phyloP scores from a whole-genome alignment of 768 basidiomycete species.

The Asterophora parasitica region DNA sequence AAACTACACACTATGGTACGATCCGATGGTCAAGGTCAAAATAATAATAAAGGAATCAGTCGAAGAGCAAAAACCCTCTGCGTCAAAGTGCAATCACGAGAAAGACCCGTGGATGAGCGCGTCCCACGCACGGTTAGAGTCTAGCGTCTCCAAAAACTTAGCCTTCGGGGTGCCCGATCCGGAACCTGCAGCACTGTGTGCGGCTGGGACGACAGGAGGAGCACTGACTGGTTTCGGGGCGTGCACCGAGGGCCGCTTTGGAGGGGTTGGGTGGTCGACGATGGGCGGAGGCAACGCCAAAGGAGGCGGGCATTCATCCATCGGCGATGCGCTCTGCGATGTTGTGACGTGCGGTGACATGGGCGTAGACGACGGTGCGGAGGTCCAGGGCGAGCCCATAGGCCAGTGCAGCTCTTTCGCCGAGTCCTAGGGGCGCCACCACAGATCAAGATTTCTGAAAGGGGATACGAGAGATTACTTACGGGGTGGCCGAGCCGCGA shows the following conservation, averaged over 20 bases:
- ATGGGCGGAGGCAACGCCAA: constrained; percentile 13
- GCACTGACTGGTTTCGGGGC: constrained; percentile 16
- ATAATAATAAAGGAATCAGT: constrained; percentile 1
- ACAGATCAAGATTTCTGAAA: constrained; percentile 5
- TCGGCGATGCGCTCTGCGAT: constrained; percentile 4
- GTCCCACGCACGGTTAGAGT: constrained; percentile 62
- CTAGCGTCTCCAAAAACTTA: constrained; percentile 53
- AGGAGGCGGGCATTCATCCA: constrained; percentile 11
- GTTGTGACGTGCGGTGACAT: constrained; percentile 8
- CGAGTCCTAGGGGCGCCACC: constrained; percentile 10
- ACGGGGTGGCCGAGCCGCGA: constrained; percentile 19
- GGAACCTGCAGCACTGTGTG: constrained; percentile 7
- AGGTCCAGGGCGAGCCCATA: constrained; percentile 5
- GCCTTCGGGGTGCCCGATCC: constrained; percentile 33
- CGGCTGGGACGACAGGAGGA: constrained; percentile 9
- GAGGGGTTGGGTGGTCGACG: constrained; percentile 1
- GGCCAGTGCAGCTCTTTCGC: constrained; percentile 12
- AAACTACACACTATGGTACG: not conserved
- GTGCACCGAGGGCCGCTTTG: constrained; percentile 9
- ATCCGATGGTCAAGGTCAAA: not conserved
- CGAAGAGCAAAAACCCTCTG: not conserved
- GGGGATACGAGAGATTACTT: constrained; percentile 3
- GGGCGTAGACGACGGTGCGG: constrained; percentile 10
- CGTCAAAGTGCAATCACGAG: constrained; percentile 27
- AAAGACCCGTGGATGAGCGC: constrained; percentile 65